These are phyloP conservation scores for Haplosporangium sp. DNA, from an alignment of 371 early-diverging fungal genomes.

Conservation along the genomic window DNA sequence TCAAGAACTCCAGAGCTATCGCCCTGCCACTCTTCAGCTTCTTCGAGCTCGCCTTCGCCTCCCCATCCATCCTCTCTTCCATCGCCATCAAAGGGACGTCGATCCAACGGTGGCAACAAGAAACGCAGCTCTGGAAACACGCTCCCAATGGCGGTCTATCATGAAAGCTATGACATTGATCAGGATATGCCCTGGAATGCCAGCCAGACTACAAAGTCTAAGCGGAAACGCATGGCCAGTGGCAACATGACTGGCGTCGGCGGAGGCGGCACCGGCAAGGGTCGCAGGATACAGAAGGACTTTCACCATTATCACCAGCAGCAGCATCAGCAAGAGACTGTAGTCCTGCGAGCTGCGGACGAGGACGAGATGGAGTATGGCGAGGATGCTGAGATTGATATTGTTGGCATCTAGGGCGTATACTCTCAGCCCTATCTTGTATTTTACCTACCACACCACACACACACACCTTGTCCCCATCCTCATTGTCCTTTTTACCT, in stretches of 20 bases:
- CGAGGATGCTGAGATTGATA: conserved; percentile 51
- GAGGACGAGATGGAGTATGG: conserved; percentile 30
- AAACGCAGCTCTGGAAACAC: conserved; percentile 19
- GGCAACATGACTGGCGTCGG: conserved; percentile 4
- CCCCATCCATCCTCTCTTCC: conserved; percentile 29
- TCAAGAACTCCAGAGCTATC: conserved; percentile 46
- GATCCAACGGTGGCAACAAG: conserved; percentile 15
- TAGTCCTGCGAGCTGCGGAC: conserved; percentile 12
- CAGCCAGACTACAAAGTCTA: conserved; percentile 20
- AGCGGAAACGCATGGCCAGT: conserved; percentile 15
- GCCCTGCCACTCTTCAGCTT: conserved; percentile 26
- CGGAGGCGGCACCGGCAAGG: conserved; percentile 23
- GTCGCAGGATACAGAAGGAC: conserved; percentile 37
- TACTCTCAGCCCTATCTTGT: background rate
- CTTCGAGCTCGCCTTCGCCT: conserved; percentile 43
- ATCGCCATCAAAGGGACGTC: conserved; percentile 14
- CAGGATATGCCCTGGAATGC: conserved; percentile 31
- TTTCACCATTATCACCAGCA: conserved; percentile 7
- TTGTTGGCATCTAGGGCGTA: conserved; percentile 35
- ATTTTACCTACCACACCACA: conserved; percentile 2
- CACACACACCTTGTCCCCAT: background rate
- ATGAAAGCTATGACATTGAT: conserved; percentile 19
- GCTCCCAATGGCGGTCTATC: background rate
- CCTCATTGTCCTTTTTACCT: background rate
- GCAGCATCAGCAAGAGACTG: conserved; percentile 5